Conservation (phyloP, 192 early-diverging fungal species). For the Dimargaris xerosporica region DNA sequence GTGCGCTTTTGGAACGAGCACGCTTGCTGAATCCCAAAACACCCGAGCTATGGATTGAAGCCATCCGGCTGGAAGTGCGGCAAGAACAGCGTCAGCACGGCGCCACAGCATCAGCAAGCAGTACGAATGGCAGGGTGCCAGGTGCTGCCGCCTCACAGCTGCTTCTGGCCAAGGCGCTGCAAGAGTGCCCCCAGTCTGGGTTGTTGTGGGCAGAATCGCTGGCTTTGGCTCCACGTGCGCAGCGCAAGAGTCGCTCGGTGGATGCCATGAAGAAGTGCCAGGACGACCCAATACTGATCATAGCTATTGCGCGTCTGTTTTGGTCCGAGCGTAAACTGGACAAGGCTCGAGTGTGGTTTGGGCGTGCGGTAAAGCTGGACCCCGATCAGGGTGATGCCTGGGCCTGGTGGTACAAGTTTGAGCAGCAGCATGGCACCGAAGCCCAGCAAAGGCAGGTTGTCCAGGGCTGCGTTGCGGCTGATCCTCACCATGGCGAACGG, state of each 20-base stretch:
- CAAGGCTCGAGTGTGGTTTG: constrained; percentile 89
- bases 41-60: constrained; percentile 74
- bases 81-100: constrained; percentile 14
- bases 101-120: constrained; percentile 23
- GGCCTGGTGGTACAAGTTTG: constrained; percentile 93
- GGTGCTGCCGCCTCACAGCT: constrained; percentile 43
- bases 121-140: no score
- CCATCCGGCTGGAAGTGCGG: constrained; percentile 62
- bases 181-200: constrained; percentile 81
- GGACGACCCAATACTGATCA: constrained; percentile 63
- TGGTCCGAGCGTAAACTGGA: constrained; percentile 87
- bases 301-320: constrained; percentile 78
- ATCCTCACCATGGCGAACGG: constrained; percentile 78
- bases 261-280: constrained; percentile 90
- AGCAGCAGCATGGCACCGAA: constrained; percentile 54
- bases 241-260: constrained; percentile 68
- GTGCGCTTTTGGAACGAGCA: constrained; percentile 71
- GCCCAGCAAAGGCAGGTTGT: constrained; percentile 30
- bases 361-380: constrained; percentile 63
- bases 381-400: constrained; percentile 83
- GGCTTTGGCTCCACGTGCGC: constrained; percentile 66
- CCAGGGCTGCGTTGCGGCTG: constrained; percentile 50
- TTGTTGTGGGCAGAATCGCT: constrained; percentile 80
- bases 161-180: constrained; percentile 75
- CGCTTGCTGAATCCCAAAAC: constrained; percentile 69